phyloP scores from a whole-genome alignment of 345 rosid genomes.

The Physaria fendleri region DNA sequence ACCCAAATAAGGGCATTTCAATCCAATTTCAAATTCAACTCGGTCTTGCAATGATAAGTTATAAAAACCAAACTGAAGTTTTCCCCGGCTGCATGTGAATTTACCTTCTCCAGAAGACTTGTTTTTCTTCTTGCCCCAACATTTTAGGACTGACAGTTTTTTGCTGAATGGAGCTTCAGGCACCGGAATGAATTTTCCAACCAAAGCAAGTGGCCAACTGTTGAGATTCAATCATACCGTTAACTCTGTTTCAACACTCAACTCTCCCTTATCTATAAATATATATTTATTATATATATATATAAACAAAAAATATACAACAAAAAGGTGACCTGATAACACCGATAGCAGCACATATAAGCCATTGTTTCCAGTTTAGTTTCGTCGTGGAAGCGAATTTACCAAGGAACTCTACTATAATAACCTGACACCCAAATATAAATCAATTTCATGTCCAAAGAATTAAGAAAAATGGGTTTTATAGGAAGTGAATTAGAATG shows the following conservation, averaged over 20 bases:
- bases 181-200: constrained; percentile 75
- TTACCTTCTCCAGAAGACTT: constrained; percentile 35
- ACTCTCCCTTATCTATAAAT: no score
- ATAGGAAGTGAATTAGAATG: no score
- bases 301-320: neutral
- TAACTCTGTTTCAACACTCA: neutral
- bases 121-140: constrained; percentile 30
- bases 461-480: no score
- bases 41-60: no score
- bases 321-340: constrained; percentile 49
- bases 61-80: no score
- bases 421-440: no score
- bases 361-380: constrained; percentile 80
- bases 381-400: constrained; percentile 67
- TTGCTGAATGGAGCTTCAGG: constrained; percentile 44
- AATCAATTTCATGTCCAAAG: no score
- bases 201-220: constrained; percentile 92
- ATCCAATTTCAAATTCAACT: no score
- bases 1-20: no score
- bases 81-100: no score
- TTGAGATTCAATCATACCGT: neutral
- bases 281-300: no score
- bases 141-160: constrained; percentile 9
- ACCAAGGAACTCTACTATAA: constrained; percentile 76
- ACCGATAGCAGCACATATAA: constrained; percentile 51